These are phyloP conservation scores for Leishmania major DNA, from an alignment of 208 protist genomes.

Conservation along the genomic window DNA sequence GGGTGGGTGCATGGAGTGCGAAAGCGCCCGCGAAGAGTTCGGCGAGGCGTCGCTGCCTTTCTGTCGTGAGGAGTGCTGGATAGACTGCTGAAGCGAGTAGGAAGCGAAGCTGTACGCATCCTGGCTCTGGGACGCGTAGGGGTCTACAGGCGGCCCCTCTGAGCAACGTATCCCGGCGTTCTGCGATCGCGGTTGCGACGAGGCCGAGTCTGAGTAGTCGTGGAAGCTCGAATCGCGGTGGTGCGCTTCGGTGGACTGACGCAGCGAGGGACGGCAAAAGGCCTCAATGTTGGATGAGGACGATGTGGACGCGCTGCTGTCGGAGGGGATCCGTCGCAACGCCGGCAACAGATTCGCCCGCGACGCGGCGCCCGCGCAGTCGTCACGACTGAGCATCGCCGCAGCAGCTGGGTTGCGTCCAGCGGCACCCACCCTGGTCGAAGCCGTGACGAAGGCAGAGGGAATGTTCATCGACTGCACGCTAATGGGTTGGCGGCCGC, in stretches of 20 bases:
- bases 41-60: constrained; percentile 13
- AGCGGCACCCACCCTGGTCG: neutral
- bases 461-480: neutral
- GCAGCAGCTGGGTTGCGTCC: constrained; percentile 4
- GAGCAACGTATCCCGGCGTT: neutral
- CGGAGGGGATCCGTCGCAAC: neutral
- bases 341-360: neutral
- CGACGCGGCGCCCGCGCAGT: too few species aligned
- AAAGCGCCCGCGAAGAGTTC: constrained; percentile 6
- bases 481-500: constrained; percentile 23
- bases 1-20: constrained; percentile 5
- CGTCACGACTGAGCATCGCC: neutral
- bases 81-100: constrained; percentile 26
- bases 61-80: constrained; percentile 15
- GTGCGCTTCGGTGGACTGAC: neutral
- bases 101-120: constrained; percentile 25
- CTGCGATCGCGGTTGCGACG: constrained; percentile 8
- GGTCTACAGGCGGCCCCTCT: neutral
- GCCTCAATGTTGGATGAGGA: constrained; percentile 12
- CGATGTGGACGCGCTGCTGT: constrained; percentile 4
- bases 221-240: constrained; percentile 32
- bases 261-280: constrained; percentile 5
- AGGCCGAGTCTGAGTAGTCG: constrained; percentile 19
- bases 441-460: neutral
- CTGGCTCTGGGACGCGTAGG: constrained; percentile 10